Base-by-base conservation (phyloP, 202 grass and related monocot genomes). In the Setaria italica region DNA sequence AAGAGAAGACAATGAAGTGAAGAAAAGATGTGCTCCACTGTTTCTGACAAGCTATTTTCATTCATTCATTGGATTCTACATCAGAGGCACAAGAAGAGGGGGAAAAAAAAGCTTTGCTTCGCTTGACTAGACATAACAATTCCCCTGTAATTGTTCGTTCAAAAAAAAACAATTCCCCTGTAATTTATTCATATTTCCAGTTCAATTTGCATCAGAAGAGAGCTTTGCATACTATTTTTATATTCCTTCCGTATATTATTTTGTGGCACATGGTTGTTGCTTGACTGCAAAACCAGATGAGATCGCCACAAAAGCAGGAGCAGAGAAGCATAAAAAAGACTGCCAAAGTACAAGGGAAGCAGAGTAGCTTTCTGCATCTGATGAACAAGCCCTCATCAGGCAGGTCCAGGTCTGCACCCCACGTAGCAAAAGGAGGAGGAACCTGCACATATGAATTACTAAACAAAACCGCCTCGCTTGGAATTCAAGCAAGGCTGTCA, bases 261-360 rank as follows among this genome's bases (percentile, higher is more conserved):
- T 34, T 34, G 33, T 62, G n/a, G 67, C 59, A 74, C 84, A 79
- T 90, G 79, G 10, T 10, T 50, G 54, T 60, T 60, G 59, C 60
- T 34, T 85, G 53, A 68, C 47, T 79, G 56, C 62, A 71, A 62
- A 78, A 74, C 75, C 62, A 85, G 82, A 85, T 87, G 80, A 80
- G 85, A 71, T 76, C 76, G 64, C 81, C 85, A 87, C 63, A 70
- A 85, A 91, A 85, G 63, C 85, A 55, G 85, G 63, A 87, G n/a
- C 5, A n/a, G 4, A 0, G 10, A 19, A 19, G 37, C 75, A 90
- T 84, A 45, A 78, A 54, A 83, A 78, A 66, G 21, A 79, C 80
- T 33, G 20, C 9, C 68, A 72, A 69, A 69, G 75, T 62, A 66
- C 67, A 82, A 32, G 39, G 1, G 72, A 35, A 69, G 19, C 46